These are phyloP conservation scores for Hypoxylon sp. DNA, from an alignment of 2,329 filamentous ascomycete species.

Conservation along the genomic window DNA sequence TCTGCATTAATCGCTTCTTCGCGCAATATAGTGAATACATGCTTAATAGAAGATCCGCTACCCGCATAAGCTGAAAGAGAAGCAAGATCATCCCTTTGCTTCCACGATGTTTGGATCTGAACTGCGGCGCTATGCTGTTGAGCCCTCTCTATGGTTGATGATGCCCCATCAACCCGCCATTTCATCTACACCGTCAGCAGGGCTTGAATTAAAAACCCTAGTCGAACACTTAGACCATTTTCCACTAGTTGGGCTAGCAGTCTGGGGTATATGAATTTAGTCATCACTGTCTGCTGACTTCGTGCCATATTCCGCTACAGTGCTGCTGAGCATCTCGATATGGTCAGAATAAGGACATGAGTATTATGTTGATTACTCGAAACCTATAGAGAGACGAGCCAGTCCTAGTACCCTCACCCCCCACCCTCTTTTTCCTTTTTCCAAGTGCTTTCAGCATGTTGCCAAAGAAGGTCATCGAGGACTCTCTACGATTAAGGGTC, in stretches of 20 bases:
- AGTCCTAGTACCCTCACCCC: neutral
- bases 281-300: neutral
- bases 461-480: neutral
- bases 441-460: neutral
- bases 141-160: neutral
- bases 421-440: too few species aligned
- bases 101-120: neutral
- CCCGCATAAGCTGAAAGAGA: constrained; percentile 21
- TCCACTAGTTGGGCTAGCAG: neutral
- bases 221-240: constrained; percentile 7
- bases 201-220: neutral
- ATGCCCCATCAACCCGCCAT: constrained; percentile 2
- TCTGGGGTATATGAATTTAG: neutral
- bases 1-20: constrained; percentile 14
- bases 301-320: neutral
- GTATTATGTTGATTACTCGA: neutral
- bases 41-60: constrained; percentile 17
- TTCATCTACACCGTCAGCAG: constrained; percentile 2
- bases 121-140: constrained; percentile 5
- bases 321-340: neutral
- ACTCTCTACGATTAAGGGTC: too few species aligned
- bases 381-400: neutral
- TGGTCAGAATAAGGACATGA: neutral
- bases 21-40: constrained; percentile 1
- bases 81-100: constrained; percentile 1